Evolutionary conservation across 2,329 filamentous ascomycete species (phyloP).

Genomic region (Penicillium sp.): DNA sequence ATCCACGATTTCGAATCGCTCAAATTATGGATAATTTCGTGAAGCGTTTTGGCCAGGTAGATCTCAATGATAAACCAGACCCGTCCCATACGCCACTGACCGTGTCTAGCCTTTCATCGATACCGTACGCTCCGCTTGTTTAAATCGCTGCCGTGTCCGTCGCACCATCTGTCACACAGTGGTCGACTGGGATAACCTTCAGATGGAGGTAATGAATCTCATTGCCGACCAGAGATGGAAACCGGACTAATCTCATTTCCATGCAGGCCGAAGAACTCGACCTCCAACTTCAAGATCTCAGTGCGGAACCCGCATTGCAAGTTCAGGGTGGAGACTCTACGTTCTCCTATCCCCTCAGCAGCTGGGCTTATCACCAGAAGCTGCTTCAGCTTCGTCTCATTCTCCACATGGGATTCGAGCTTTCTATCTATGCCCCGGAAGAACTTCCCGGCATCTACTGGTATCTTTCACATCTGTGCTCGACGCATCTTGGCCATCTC

Average conservation of each 20-base stretch:
- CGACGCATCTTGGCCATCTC: conserved; percentile 61
- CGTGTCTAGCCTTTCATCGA: conserved; percentile 65
- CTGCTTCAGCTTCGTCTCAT: conserved; percentile 81
- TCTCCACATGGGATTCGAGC: conserved; percentile 87
- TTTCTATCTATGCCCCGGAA: conserved; percentile 79
- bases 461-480: conserved; percentile 70
- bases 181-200: conserved; percentile 74
- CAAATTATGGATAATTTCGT: conserved; percentile 66
- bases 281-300: conserved; percentile 56
- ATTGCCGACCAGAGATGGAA: neutral
- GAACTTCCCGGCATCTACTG: conserved; percentile 88
- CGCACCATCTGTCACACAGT: conserved; percentile 81
- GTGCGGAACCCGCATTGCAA: conserved; percentile 56
- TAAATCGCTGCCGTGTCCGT: conserved; percentile 86
- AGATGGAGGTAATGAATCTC: conserved; percentile 57
- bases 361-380: conserved; percentile 88
- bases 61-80: conserved; percentile 1
- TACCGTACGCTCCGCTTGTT: conserved; percentile 73
- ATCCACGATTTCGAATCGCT: conserved; percentile 68
- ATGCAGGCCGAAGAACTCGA: conserved; percentile 62
- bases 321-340: conserved; percentile 49
- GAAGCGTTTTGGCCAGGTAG: conserved; percentile 47
- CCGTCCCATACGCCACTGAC: neutral
- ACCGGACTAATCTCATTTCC: conserved; percentile 5
- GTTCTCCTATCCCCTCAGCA: conserved; percentile 68